Base-by-base conservation (phyloP, 2,329 filamentous ascomycete genomes). In the Botrytis pseudocinerea region DNA sequence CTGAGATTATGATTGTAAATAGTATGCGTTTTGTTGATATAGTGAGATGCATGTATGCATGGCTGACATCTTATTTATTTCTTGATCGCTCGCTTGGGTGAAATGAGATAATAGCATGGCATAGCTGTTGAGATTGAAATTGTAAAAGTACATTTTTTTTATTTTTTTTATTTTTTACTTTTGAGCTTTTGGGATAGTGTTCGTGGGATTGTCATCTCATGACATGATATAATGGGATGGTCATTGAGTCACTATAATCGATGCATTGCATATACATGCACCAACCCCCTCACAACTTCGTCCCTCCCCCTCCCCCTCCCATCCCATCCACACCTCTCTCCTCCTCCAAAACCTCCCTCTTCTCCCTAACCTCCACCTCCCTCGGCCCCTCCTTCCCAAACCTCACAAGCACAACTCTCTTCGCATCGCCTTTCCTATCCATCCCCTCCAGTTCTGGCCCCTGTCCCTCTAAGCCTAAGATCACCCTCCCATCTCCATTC, bases 391-490 rank as follows among this genome's bases (percentile, higher is more conserved):
- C 86, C 79, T 84, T 87, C 10, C 75, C 80, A 79, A 90, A 89
- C 69, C 82, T 83, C 6, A 89, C 85, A 75, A 91, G 75, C 25
- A 91, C 86, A 12, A 91, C 88, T n/a, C 85, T 84, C 76, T 89
- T 85, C 80, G 81, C 84, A 75, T 91, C 90, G 0, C 90, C 90
- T 0, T 84, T 85, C 68, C 87, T 82, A 4, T 80, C 83, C 4
- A 79, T 83, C 0, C 78, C 84, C 76, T 82, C 82, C 51, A 91
- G 81, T 80, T 91, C 89, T 6, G 82, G 83, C 0, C 88, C 88
- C 0, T 89, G 87, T 76, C 85, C 85, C 70, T 90, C 87, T n/a
- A 92, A 78, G 0, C 82, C 87, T 57, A 92, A 78, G 3, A 91
- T 86, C 18, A 84, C 78, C 69, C 87, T 82, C 18, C 83, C 83